phyloP scores from a whole-genome alignment of 768 basidiomycete species.

The Russula sp. region DNA sequence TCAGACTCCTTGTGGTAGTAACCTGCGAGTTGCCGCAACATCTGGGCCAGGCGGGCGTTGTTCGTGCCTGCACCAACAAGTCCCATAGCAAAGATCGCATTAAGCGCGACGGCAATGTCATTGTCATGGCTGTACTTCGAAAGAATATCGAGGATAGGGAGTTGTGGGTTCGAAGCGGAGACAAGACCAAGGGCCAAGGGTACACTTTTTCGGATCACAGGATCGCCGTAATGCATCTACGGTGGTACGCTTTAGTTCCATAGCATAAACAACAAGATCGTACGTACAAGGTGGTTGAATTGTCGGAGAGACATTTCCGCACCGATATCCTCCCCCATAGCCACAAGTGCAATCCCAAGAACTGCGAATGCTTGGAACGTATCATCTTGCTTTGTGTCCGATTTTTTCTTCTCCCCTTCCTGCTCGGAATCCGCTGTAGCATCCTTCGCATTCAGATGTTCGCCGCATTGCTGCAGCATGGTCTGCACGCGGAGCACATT shows the following conservation, averaged over 20 bases:
- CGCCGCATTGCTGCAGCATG: conserved; percentile 90
- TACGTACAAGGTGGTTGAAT: conserved; percentile 88
- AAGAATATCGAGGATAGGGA: conserved; percentile 90
- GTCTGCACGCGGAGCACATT: conserved; percentile 90
- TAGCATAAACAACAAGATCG: conserved; percentile 19
- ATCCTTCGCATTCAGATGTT: conserved; percentile 61
- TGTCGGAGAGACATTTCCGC: conserved; percentile 96
- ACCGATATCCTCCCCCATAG: conserved; percentile 98
- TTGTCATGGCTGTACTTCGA: conserved; percentile 99
- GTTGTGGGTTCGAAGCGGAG: conserved; percentile 92
- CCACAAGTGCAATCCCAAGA: conserved; percentile 85
- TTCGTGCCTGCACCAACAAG: conserved; percentile 98
- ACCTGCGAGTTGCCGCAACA: conserved; percentile 94
- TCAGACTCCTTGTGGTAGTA: conserved; percentile 98
- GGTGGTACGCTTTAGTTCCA: conserved; percentile 1
- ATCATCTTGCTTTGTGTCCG: conserved; percentile 50
- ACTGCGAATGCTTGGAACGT: conserved; percentile 91
- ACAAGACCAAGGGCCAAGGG: conserved; percentile 94
- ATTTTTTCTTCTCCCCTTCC: conserved; percentile 50
- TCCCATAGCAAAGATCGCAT: conserved; percentile 98
- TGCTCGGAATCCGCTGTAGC: conserved; percentile 37
- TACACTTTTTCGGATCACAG: conserved; percentile 82
- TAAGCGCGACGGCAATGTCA: conserved; percentile 92
- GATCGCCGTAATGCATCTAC: conserved; percentile 99
- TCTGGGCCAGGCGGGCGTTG: conserved; percentile 94